Conservation (phyloP, 208 protist genomes). For the Leishmania major region DNA sequence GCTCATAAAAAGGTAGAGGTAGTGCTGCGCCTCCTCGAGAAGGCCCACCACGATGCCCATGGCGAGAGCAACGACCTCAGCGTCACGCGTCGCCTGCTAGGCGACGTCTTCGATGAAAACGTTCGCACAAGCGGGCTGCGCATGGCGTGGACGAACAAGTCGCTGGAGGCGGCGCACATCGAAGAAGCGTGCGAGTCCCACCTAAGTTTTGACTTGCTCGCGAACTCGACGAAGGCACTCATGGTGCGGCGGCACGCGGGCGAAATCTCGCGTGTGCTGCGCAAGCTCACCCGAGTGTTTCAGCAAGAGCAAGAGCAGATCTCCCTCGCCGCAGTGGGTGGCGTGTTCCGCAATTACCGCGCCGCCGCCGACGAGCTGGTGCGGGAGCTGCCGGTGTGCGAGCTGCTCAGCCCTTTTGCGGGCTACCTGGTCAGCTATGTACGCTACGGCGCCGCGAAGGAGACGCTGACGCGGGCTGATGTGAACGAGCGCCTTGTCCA, state of each 20-base stretch:
- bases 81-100: slow-evolving; percentile 75
- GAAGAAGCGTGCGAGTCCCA: slow-evolving; percentile 84
- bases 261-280: slow-evolving; percentile 67
- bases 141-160: slow-evolving; percentile 85
- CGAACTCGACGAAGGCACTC: slow-evolving; percentile 74
- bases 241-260: slow-evolving; percentile 77
- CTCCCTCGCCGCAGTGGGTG: slow-evolving; percentile 61
- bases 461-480: slow-evolving; percentile 67
- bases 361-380: slow-evolving; percentile 73
- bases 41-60: slow-evolving; percentile 74
- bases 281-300: slow-evolving; percentile 74
- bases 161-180: slow-evolving; percentile 88
- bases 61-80: slow-evolving; percentile 81
- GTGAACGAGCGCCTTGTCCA: slow-evolving; percentile 67
- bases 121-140: slow-evolving; percentile 86
- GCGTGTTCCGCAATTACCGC: slow-evolving; percentile 81
- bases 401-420: slow-evolving; percentile 83
- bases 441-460: slow-evolving; percentile 59
- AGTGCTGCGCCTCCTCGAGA: slow-evolving; percentile 78
- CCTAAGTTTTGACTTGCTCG: slow-evolving; percentile 76
- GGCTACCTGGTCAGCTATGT: slow-evolving; percentile 77
- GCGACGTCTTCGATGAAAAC: slow-evolving; percentile 83
- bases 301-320: slow-evolving; percentile 79
- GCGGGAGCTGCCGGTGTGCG: slow-evolving; percentile 42
- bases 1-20: slow-evolving; percentile 64